These are phyloP conservation scores for Haplosporangium gracile DNA, from an alignment of 192 early-diverging fungal species.

Conservation along the genomic window DNA sequence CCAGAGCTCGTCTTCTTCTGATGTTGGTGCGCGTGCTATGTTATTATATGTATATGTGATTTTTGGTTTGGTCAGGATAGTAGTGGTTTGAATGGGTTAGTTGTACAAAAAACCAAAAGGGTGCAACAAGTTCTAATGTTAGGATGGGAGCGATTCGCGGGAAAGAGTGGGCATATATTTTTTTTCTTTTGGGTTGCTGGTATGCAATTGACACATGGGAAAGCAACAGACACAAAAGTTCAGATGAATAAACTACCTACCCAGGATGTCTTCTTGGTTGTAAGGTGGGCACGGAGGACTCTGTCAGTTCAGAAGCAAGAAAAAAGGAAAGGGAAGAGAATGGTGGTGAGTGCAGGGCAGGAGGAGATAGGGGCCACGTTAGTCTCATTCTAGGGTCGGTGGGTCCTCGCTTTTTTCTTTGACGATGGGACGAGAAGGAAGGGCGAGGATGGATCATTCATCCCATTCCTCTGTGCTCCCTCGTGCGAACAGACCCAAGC, in stretches of 20 bases:
- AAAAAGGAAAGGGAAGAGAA: background rate
- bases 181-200: background rate
- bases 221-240: conserved; percentile 12
- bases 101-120: too few species aligned
- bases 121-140: background rate
- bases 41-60: background rate
- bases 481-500: conserved; percentile 8
- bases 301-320: conserved; percentile 1
- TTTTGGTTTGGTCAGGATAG: background rate
- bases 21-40: conserved; percentile 22
- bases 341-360: too few species aligned
- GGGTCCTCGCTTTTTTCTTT: background rate
- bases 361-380: background rate
- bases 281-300: conserved; percentile 49
- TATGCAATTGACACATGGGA: background rate
- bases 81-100: too few species aligned
- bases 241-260: conserved; percentile 14
- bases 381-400: background rate
- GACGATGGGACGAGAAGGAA: background rate
- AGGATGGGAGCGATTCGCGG: conserved; percentile 11
- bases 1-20: conserved; percentile 43
- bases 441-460: background rate
- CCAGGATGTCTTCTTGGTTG: conserved; percentile 50
- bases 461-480: conserved; percentile 4
- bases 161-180: background rate